Percentiles rank a stretch among this genome's conserved stretches.
These are phyloP conservation scores for Phytophthora brassicae DNA, from an alignment of 352 stramenopile species.

Conservation along the genomic window DNA sequence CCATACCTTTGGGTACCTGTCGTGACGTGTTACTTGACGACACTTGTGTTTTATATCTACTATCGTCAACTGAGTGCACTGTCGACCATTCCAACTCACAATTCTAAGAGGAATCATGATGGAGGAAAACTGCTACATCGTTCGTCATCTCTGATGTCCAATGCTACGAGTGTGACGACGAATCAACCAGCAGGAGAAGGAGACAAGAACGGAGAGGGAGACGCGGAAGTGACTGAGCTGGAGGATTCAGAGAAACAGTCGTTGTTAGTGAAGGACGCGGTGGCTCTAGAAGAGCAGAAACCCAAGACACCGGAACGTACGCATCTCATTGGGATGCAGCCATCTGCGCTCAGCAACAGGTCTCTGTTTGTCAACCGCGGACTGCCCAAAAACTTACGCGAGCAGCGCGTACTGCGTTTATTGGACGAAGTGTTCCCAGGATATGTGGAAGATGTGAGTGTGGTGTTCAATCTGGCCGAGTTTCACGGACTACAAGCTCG, in stretches of 20 bases:
- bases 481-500: conserved; percentile 65
- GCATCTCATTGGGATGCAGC: conserved; percentile 83
- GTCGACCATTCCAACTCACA: conserved; percentile 51
- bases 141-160: conserved; percentile 35
- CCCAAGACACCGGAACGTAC: conserved; percentile 27
- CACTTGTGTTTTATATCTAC: conserved; percentile 70
- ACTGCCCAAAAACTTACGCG: conserved; percentile 70
- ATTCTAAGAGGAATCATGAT: conserved; percentile 8
- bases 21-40: conserved; percentile 75
- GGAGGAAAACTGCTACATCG: conserved; percentile 8
- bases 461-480: conserved; percentile 81
- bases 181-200: conserved; percentile 16
- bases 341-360: conserved; percentile 67
- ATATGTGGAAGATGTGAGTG: conserved; percentile 78
- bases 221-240: conserved; percentile 8
- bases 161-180: conserved; percentile 27
- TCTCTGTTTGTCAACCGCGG: conserved; percentile 82
- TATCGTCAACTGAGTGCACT: conserved; percentile 68
- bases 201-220: conserved; percentile 10
- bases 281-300: conserved; percentile 14
- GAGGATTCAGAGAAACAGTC: conserved; percentile 26
- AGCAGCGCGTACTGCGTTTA: conserved; percentile 75
- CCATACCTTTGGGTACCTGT: conserved; percentile 81
- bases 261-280: conserved; percentile 21
- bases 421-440: conserved; percentile 81